Percentiles rank a stretch among this genome's conserved stretches.
Conservation (phyloP, 352 stramenopile genomes). For the Phytophthora fragariae region DNA sequence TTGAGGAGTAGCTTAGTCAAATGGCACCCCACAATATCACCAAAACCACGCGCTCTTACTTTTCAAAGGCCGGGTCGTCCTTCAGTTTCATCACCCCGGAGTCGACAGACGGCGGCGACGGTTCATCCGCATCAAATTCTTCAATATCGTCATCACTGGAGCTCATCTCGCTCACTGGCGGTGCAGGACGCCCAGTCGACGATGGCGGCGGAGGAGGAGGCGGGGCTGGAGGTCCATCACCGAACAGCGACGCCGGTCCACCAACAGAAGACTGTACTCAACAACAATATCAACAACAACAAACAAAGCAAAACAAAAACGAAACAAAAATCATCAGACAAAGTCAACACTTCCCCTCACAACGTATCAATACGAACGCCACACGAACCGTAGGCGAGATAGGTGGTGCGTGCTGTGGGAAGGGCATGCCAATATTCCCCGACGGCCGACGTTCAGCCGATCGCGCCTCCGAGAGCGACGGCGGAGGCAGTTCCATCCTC, state of each 20-base stretch:
- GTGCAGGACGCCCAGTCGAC: conserved; percentile 25
- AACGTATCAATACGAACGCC: neutral
- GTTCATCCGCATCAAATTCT: conserved; percentile 48
- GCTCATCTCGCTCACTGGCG: conserved; percentile 48
- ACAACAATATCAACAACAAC: conserved; percentile 46
- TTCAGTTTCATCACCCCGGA: conserved; percentile 76
- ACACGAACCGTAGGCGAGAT: conserved; percentile 67
- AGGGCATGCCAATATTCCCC: conserved; percentile 62
- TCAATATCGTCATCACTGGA: conserved; percentile 71
- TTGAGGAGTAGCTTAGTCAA: neutral
- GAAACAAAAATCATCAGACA: neutral
- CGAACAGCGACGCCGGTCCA: conserved; percentile 62
- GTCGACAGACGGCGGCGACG: conserved; percentile 19
- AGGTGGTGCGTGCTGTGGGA: conserved; percentile 49
- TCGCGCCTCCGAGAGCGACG: conserved; percentile 37
- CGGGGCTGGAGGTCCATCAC: conserved; percentile 53
- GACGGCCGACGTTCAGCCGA: conserved; percentile 32
- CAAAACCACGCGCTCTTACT: conserved; percentile 44
- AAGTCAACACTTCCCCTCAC: neutral
- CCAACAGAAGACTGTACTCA: conserved; percentile 43
- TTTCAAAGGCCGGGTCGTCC: conserved; percentile 79
- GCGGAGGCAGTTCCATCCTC: conserved; percentile 34
- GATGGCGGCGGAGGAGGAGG: conserved; percentile 47
- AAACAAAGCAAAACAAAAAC: neutral
- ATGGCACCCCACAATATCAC: neutral